Evolutionary conservation across 257 asterid species (phyloP).

Genomic region (Plantago elongata): DNA sequence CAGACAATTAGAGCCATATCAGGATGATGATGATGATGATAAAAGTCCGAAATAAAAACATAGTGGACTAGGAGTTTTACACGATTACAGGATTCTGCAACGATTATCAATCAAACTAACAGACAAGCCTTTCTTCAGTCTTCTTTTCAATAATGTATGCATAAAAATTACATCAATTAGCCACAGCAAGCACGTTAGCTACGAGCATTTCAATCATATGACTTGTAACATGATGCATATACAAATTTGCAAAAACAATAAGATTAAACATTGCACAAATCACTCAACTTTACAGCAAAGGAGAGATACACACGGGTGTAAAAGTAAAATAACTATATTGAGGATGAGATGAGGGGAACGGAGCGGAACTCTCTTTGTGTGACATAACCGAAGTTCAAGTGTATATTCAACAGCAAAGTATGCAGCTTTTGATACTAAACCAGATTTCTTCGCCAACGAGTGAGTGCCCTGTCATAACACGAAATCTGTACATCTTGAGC

Average conservation of each 20-base stretch:
- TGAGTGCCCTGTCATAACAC: background rate
- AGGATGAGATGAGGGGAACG: background rate
- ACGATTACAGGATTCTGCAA: no score
- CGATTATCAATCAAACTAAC: no score
- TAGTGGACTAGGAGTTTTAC: no score
- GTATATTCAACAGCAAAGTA: background rate
- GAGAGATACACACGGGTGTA: background rate
- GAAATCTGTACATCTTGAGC: conserved; percentile 2
- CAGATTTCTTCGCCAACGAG: no score
- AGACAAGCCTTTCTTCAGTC: no score
- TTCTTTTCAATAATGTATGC: background rate
- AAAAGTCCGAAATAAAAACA: no score
- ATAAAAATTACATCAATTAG: background rate
- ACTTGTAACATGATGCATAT: background rate
- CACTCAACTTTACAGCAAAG: conserved; percentile 6
- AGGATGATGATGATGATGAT: no score
- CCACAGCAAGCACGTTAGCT: background rate
- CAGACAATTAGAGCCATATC: no score
- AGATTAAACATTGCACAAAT: conserved; percentile 1
- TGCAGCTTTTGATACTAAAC: no score
- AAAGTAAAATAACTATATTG: background rate
- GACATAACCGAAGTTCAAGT: conserved; percentile 1
- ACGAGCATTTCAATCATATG: background rate
- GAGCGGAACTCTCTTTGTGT: background rate
- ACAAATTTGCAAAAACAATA: background rate